Evolutionary conservation across 2,329 filamentous ascomycete species (phyloP).

Genomic region (Raffaelea arxii): DNA sequence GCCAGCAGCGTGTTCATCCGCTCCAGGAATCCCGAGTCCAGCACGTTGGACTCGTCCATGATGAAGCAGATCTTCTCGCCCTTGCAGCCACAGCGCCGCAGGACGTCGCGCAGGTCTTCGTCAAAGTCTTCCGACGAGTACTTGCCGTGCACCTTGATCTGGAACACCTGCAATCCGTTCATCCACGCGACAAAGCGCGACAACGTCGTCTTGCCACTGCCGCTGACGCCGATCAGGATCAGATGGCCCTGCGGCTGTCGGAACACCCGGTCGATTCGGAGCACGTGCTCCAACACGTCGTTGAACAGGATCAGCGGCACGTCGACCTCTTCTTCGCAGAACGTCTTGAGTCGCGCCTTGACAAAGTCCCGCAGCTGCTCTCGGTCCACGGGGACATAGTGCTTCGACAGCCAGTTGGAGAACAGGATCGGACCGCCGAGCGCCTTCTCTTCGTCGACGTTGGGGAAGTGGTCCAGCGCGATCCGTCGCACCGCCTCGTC

Average conservation of each 20-base stretch:
- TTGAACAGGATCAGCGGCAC: slow-evolving; percentile 99
- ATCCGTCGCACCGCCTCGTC: slow-evolving; percentile 79
- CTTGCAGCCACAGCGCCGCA: slow-evolving; percentile 90
- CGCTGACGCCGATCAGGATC: slow-evolving; percentile 96
- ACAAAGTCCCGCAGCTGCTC: slow-evolving; percentile 95
- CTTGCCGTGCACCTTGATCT: slow-evolving; percentile 99
- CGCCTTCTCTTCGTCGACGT: slow-evolving; percentile 82
- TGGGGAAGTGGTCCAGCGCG: slow-evolving; percentile 86
- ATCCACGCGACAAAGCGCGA: slow-evolving; percentile 99
- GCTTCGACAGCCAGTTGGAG: slow-evolving; percentile 98
- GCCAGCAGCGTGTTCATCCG: slow-evolving; percentile 98
- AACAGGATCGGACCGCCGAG: slow-evolving; percentile 91
- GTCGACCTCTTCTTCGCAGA: slow-evolving; percentile 98
- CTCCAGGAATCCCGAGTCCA: slow-evolving; percentile 97
- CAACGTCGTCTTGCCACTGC: slow-evolving; percentile 95
- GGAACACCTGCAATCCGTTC: slow-evolving; percentile 98
- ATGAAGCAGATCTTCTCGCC: slow-evolving; percentile 99
- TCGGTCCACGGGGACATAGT: slow-evolving; percentile 93
- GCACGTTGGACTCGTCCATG: slow-evolving; percentile 98
- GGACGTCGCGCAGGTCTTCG: slow-evolving; percentile 87
- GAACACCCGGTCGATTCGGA: slow-evolving; percentile 98
- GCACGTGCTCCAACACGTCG: slow-evolving; percentile 93
- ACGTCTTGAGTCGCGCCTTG: slow-evolving; percentile 91
- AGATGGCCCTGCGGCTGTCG: slow-evolving; percentile 96
- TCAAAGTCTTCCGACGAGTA: slow-evolving; percentile 99